Percentiles rank a stretch among this genome's conserved stretches.
These are phyloP conservation scores for Claviceps sp. DNA, from an alignment of 2,329 filamentous ascomycete species.

Conservation along the genomic window DNA sequence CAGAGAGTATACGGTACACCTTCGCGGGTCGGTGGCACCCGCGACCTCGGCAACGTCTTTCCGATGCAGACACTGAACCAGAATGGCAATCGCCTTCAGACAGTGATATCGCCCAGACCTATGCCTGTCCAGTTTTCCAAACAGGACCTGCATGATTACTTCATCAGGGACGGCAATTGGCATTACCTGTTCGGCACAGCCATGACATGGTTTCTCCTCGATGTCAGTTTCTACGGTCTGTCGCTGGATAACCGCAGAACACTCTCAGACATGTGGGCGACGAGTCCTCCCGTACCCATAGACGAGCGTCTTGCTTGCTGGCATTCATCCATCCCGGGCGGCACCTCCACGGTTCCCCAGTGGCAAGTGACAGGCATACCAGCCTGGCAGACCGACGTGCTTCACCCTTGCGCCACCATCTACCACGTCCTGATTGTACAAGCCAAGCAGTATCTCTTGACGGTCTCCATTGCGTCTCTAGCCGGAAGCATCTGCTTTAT, in stretches of 20 bases:
- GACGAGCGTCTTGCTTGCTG: constrained; percentile 30
- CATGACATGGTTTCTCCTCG: constrained; percentile 38
- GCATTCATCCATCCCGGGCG: constrained; percentile 29
- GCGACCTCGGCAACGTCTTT: constrained; percentile 8
- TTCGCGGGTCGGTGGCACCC: background rate
- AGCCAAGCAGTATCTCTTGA: constrained; percentile 38
- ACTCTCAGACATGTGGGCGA: constrained; percentile 25
- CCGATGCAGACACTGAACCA: constrained; percentile 11
- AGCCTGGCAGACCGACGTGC: constrained; percentile 35
- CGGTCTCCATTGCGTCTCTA: constrained; percentile 37
- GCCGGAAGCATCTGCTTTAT: constrained; percentile 36
- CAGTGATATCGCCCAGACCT: constrained; percentile 20
- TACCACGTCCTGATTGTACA: constrained; percentile 38
- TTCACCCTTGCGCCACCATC: constrained; percentile 36
- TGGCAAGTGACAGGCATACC: constrained; percentile 29
- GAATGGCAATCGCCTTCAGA: constrained; percentile 14
- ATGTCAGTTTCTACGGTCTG: constrained; percentile 41
- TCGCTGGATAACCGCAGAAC: constrained; percentile 30
- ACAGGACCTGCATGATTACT: constrained; percentile 35
- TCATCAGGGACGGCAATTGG: constrained; percentile 28
- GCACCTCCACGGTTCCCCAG: constrained; percentile 28
- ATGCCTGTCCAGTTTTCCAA: constrained; percentile 35
- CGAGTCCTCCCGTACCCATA: constrained; percentile 19
- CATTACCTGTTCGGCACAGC: constrained; percentile 27
- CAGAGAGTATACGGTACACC: constrained; percentile 41